Evolutionary conservation across 805 yeast genomes (phyloP).

Genomic region (Nakazawaea ambrosiae): DNA sequence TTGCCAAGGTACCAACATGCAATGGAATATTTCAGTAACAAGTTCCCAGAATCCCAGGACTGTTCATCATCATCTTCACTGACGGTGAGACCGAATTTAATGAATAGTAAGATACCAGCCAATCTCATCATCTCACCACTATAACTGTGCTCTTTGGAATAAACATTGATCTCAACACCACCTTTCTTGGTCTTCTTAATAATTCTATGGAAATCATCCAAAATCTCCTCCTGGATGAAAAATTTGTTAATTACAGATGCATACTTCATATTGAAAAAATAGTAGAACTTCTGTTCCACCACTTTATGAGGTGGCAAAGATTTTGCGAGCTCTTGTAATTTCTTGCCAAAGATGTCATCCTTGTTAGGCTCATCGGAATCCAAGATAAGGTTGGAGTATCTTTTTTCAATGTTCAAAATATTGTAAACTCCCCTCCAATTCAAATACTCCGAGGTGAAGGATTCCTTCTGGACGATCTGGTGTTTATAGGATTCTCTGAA

Average conservation of each 20-base stretch:
- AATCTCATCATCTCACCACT: slow-evolving; percentile 5
- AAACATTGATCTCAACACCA: slow-evolving; percentile 6
- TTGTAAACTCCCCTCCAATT: slow-evolving; percentile 3
- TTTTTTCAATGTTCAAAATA: slow-evolving; percentile 5
- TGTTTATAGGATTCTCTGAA: slow-evolving; percentile 3
- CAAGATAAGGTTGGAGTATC: slow-evolving; percentile 6
- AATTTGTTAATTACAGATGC: not conserved
- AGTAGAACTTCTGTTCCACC: slow-evolving; percentile 5
- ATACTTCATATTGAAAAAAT: slow-evolving; percentile 8
- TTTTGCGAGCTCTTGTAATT: slow-evolving; percentile 8
- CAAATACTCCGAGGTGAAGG: slow-evolving; percentile 1
- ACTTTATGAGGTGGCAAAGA: slow-evolving; percentile 3
- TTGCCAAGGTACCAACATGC: slow-evolving; percentile 4
- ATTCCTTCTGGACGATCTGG: not conserved
- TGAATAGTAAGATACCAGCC: slow-evolving; percentile 5
- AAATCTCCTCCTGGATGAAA: slow-evolving; percentile 1
- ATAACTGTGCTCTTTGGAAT: not conserved
- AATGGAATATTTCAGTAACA: slow-evolving; percentile 2
- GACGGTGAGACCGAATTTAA: slow-evolving; percentile 3
- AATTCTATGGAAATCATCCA: slow-evolving; percentile 6
- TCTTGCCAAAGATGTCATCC: slow-evolving; percentile 10
- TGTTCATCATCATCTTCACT: slow-evolving; percentile 1
- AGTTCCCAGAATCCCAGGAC: not conserved
- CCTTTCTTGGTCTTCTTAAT: slow-evolving; percentile 10
- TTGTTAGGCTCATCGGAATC: slow-evolving; percentile 1